phyloP scores from a whole-genome alignment of 2,329 filamentous ascomycete genomes.

The Golovinomyces cichoracearum region DNA sequence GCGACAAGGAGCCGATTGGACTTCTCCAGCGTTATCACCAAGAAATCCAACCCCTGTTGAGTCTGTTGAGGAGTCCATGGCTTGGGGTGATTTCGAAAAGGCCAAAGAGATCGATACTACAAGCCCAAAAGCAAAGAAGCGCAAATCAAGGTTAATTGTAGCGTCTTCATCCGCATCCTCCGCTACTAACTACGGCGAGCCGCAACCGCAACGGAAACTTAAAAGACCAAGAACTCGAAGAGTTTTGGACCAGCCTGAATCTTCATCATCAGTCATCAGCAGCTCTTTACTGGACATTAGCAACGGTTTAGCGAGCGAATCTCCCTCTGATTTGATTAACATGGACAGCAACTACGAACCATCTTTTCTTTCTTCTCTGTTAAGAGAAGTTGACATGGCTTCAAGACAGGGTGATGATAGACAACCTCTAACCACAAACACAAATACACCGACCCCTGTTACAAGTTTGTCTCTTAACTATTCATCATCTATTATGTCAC shows the following conservation, averaged over 20 bases:
- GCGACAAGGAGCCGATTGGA: slow-evolving; percentile 46
- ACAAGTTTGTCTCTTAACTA: slow-evolving; percentile 17
- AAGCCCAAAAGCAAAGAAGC: slow-evolving; percentile 35
- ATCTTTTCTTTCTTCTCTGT: slow-evolving; percentile 61
- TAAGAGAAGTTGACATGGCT: slow-evolving; percentile 63
- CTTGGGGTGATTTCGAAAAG: slow-evolving; percentile 78
- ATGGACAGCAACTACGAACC: slow-evolving; percentile 26
- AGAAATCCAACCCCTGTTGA: slow-evolving; percentile 31
- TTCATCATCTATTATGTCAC: slow-evolving; percentile 42
- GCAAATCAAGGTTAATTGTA: slow-evolving; percentile 28
- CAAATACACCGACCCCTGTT: slow-evolving; percentile 8
- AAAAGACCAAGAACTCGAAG: slow-evolving; percentile 67
- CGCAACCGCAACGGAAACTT: slow-evolving; percentile 52
- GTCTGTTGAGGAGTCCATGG: slow-evolving; percentile 49
- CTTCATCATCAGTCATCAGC: slow-evolving; percentile 11
- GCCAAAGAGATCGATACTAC: slow-evolving; percentile 41
- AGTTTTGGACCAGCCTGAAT: slow-evolving; percentile 25
- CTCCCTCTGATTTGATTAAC: slow-evolving; percentile 9
- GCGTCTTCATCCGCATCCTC: slow-evolving; percentile 44
- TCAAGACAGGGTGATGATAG: slow-evolving; percentile 30
- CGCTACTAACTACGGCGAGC: slow-evolving; percentile 26
- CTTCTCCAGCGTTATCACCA: slow-evolving; percentile 32
- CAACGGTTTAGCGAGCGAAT: slow-evolving; percentile 4
- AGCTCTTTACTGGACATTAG: slow-evolving; percentile 15
- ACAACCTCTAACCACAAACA: slow-evolving; percentile 7